These are phyloP conservation scores for Simplicillium sp. DNA, from an alignment of 2,329 filamentous ascomycete species.

Conservation along the genomic window DNA sequence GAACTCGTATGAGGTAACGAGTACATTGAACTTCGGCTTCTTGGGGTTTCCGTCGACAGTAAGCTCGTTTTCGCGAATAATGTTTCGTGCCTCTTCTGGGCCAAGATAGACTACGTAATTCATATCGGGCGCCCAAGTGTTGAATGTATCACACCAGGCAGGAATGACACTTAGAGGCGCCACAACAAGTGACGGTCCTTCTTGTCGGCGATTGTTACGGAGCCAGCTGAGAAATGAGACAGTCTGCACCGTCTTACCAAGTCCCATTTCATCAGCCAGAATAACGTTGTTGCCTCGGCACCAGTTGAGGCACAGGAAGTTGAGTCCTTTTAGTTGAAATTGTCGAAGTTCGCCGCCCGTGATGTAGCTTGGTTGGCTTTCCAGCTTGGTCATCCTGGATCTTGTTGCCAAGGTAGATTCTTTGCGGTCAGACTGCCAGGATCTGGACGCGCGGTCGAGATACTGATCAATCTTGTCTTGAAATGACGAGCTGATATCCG, in stretches of 20 bases:
- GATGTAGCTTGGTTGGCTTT: conserved; percentile 79
- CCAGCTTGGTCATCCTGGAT: conserved; percentile 61
- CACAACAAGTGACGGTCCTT: conserved; percentile 94
- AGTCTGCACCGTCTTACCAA: conserved; percentile 96
- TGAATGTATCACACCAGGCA: conserved; percentile 96
- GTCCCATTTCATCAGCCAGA: conserved; percentile 94
- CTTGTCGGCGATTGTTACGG: conserved; percentile 77
- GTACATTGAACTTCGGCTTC: conserved; percentile 93
- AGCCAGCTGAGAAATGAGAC: conserved; percentile 97
- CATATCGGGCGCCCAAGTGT: conserved; percentile 87
- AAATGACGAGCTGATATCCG: conserved; percentile 66
- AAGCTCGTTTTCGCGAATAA: conserved; percentile 85
- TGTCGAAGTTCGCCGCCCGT: conserved; percentile 75
- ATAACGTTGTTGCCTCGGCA: conserved; percentile 90
- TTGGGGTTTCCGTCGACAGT: conserved; percentile 77
- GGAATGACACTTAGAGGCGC: conserved; percentile 95
- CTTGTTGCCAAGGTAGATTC: conserved; percentile 71
- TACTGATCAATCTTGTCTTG: conserved; percentile 89
- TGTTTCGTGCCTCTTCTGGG: conserved; percentile 73
- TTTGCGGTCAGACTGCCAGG: conserved; percentile 68
- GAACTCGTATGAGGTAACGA: conserved; percentile 96
- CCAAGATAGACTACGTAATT: conserved; percentile 98
- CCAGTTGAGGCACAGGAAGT: conserved; percentile 96
- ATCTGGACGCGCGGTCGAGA: conserved; percentile 71
- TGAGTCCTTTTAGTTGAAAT: conserved; percentile 89